Base-by-base conservation (phyloP, 2,329 filamentous ascomycete species). In the Aureobasidium sp. region DNA sequence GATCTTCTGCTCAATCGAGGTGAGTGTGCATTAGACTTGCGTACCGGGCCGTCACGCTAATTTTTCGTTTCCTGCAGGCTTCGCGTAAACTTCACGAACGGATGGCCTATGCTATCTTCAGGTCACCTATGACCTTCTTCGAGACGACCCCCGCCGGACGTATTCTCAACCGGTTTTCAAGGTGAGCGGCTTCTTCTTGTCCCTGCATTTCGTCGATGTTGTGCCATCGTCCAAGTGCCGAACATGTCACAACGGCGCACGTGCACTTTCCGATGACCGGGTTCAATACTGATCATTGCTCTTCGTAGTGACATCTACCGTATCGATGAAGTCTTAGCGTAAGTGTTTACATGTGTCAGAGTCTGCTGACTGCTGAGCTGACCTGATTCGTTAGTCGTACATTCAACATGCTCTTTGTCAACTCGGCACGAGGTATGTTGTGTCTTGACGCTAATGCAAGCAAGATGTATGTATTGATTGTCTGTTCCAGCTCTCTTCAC, bases 1-100 rank as follows among this genome's bases (percentile, higher is more conserved):
- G 94, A 97, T 99, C 67, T 97, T 99, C 78, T 99, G 95, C 78
- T 97, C 94, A 5, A 99, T 99, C 66, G 94, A 99, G 84, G 88
- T 90, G 79, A 70, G 80, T 52, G 29, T 62, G 61, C 61, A 62
- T 62, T 23, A 57, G 15, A 37, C 39, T 34, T 46, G 37, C 44
- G 34, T 39, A 4, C 39, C 61, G 63, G 61, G 36, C 56, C 44
- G 47, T 55, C 29, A 34, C 36, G 66, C 68, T 70, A 66, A 68
- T 56, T 64, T 61, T 61, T 44, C 42, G 56, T 47, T 57, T 41
- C 32, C 23, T 61, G 44, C 66, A 90, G 86, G 94, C 94, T 56
- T 97, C 93, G 23, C 86, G 94, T 65, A 99, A 97, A 78, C 82
- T 99, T 62, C 94, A 99, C 73, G 94, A 97, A 77, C 84, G 90